Conservation (phyloP, 768 basidiomycete genomes). For the Suillus subaureus region DNA sequence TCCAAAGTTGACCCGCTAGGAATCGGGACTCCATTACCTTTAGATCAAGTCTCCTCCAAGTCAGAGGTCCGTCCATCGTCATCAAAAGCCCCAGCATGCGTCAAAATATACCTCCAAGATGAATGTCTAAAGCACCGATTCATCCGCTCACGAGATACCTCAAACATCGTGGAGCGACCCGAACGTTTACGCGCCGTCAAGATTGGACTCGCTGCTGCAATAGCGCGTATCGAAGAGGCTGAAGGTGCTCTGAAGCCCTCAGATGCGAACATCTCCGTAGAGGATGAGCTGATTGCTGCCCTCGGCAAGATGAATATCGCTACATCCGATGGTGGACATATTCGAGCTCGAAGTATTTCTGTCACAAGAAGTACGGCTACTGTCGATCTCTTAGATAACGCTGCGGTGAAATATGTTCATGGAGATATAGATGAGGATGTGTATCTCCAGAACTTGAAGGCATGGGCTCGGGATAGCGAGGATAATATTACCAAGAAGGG, state of each 20-base stretch:
- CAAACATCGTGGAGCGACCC: conserved; percentile 85
- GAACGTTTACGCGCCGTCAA: conserved; percentile 86
- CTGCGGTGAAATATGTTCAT: conserved; percentile 75
- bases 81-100: background rate
- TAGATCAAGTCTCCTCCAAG: background rate
- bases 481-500: conserved; percentile 61
- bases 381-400: conserved; percentile 55
- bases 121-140: conserved; percentile 74
- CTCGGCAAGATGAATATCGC: conserved; percentile 46
- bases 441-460: conserved; percentile 63
- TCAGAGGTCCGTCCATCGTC: background rate
- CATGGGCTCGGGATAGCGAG: conserved; percentile 60
- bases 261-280: conserved; percentile 13
- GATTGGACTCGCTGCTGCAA: conserved; percentile 77
- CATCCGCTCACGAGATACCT: conserved; percentile 75
- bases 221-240: conserved; percentile 65
- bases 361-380: conserved; percentile 53
- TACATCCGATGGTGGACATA: conserved; percentile 25
- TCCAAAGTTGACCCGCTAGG: background rate
- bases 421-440: conserved; percentile 68
- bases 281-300: conserved; percentile 49
- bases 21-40: background rate
- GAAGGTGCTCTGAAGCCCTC: background rate
- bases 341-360: conserved; percentile 26
- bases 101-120: conserved; percentile 58